Evolutionary conservation across 345 rosid genomes (phyloP), one percentile per base, ranked within the genome.

Genomic region (Murraya paniculata): DNA sequence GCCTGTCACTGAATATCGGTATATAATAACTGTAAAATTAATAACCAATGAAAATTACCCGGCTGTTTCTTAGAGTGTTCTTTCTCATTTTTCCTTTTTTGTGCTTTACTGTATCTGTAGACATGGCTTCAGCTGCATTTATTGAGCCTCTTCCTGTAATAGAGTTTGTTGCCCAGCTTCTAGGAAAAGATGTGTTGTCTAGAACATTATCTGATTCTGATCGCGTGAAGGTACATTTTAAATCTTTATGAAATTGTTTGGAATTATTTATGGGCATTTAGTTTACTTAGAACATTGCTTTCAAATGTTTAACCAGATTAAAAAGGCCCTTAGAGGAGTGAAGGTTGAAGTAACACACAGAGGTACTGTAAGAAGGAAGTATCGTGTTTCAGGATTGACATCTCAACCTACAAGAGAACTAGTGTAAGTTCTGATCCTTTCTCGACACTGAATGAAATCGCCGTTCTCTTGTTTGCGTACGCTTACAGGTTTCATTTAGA

Each of bases 311-410:
- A 41, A 79, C 76, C 90, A 97, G 99, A 86, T 94, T 31, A 97
- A 97, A 74, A 92, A 90, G 83, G 99, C 88, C 60, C 92, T 97
- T 6, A 87, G 99, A 76, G 99, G 99, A 68, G 98, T 97, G 64
- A 97, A 97, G 88, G 99, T 97, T 58, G 99, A 97, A 86, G 99
- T 97, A 25, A 97, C 98, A 1, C 99, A 97, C 60, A 80, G 98
- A 82, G 96, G 94, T 31, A 93, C 86, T 35, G 93, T 94, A 31
- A 83, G 99, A 70, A 91, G 99, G 66, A 97, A 97, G 77, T 97
- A 97, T 71, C 98, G 99, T n/a, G 98, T 97, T 81, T 89, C 99
- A 2, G 99, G 99, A 71, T 90, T 97, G 85, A 97, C 98, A 36
- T 85, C 97, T 81, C 98, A 97, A 73, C 98, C 98, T 60, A 97